Evolutionary conservation across 2,329 filamentous ascomycete genomes (phyloP).

Genomic region (Pyrenochaeta sp.): DNA sequence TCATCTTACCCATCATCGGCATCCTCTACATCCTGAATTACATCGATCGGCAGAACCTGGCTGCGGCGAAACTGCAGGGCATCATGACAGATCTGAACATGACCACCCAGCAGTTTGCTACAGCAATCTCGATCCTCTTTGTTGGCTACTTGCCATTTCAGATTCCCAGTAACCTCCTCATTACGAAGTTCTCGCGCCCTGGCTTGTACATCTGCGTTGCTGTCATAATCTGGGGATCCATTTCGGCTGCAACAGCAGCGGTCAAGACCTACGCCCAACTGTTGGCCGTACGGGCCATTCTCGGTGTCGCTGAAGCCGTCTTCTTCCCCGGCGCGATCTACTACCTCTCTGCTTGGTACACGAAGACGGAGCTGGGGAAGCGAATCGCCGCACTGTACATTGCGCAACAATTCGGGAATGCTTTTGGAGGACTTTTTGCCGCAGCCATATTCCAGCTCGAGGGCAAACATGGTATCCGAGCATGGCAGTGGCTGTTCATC

Average conservation of each 20-base stretch:
- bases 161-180: slow-evolving; percentile 29
- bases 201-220: slow-evolving; percentile 28
- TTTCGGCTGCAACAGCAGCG: slow-evolving; percentile 26
- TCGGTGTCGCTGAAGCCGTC: slow-evolving; percentile 34
- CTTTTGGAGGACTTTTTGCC: slow-evolving; percentile 52
- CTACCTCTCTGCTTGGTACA: slow-evolving; percentile 71
- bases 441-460: slow-evolving; percentile 44
- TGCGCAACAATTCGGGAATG: slow-evolving; percentile 47
- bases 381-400: slow-evolving; percentile 45
- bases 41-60: slow-evolving; percentile 30
- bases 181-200: slow-evolving; percentile 22
- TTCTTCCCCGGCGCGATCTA: slow-evolving; percentile 69
- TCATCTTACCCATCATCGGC: slow-evolving; percentile 24
- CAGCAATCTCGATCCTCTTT: slow-evolving; percentile 64
- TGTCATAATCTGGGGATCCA: slow-evolving; percentile 28
- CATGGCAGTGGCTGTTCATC: slow-evolving; percentile 38
- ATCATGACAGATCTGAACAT: slow-evolving; percentile 32
- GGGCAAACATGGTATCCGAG: slow-evolving; percentile 32
- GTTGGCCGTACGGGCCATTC: slow-evolving; percentile 30
- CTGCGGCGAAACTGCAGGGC: slow-evolving; percentile 27
- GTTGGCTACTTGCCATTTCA: slow-evolving; percentile 47
- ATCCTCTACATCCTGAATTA: slow-evolving; percentile 31
- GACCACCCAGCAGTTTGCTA: slow-evolving; percentile 28
- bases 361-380: slow-evolving; percentile 56
- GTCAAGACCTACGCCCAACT: slow-evolving; percentile 25